These are phyloP conservation scores for Urtica urens DNA, from an alignment of 306 rosid species.

Conservation along the genomic window DNA sequence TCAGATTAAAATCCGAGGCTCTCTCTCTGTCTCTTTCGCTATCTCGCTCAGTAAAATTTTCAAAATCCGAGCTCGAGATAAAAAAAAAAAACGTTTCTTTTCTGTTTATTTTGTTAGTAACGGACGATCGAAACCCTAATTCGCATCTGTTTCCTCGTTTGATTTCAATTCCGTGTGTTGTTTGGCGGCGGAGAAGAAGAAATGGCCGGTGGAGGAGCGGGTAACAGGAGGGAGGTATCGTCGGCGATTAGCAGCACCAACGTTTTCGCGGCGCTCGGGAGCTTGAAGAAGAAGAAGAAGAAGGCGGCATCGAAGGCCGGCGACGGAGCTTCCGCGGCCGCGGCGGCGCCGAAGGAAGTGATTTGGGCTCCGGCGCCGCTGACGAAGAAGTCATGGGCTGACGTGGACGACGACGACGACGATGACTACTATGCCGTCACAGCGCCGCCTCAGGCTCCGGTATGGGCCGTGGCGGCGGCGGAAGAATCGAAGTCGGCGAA, in stretches of 20 bases:
- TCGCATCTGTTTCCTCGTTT: too few relatives aligned
- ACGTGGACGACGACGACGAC: constrained; percentile 63
- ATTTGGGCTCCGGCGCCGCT: constrained; percentile 73
- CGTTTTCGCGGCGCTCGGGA: constrained; percentile 67
- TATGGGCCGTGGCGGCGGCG: constrained; percentile 29
- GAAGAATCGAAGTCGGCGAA: constrained; percentile 12
- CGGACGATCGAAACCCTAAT: background rate
- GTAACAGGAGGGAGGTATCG: constrained; percentile 41
- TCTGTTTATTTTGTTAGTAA: too few relatives aligned
- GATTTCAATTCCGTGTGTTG: too few relatives aligned
- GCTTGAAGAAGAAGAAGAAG: constrained; percentile 71
- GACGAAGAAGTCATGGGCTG: constrained; percentile 50
- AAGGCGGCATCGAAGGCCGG: background rate
- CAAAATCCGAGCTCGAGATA: too few relatives aligned
- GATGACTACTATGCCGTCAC: constrained; percentile 61
- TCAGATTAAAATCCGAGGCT: too few relatives aligned
- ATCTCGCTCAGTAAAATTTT: too few relatives aligned
- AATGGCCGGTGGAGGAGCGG: constrained; percentile 67
- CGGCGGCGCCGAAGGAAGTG: constrained; percentile 21
- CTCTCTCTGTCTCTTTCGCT: too few relatives aligned
- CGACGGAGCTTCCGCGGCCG: constrained; percentile 4
- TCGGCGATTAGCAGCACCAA: constrained; percentile 42
- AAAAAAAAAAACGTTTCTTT: too few relatives aligned
- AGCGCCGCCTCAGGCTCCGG: constrained; percentile 37
- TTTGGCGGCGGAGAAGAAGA: constrained; percentile 8